Conservation (phyloP, 768 basidiomycete genomes). For the Grammothele lineata region DNA sequence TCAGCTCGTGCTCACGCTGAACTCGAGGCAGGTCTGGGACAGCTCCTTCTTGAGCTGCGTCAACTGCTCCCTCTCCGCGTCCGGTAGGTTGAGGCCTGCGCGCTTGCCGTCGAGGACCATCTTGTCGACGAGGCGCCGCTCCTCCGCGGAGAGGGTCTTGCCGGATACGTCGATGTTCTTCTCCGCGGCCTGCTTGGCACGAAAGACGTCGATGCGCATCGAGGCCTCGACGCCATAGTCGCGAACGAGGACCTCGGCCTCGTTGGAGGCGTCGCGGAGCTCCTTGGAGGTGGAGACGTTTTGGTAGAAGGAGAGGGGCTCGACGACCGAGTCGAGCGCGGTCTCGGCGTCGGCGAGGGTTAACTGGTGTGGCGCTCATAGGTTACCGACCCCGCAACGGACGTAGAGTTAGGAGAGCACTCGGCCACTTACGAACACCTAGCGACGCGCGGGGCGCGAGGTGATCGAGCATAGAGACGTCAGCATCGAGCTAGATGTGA, state of each 20-base stretch:
- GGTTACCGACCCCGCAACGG: conserved; percentile 13
- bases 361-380: conserved; percentile 33
- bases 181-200: conserved; percentile 65
- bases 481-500: too few relatives aligned
- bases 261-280: conserved; percentile 78
- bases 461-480: background rate
- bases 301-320: conserved; percentile 75
- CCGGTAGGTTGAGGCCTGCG: conserved; percentile 70
- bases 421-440: conserved; percentile 68
- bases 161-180: conserved; percentile 63
- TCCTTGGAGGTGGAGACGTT: conserved; percentile 72
- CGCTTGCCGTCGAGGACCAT: conserved; percentile 78
- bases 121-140: conserved; percentile 76
- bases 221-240: conserved; percentile 73
- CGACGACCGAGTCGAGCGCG: conserved; percentile 42
- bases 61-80: conserved; percentile 53
- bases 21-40: conserved; percentile 72
- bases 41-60: conserved; percentile 70
- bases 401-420: conserved; percentile 13
- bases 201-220: conserved; percentile 79
- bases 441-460: conserved; percentile 4
- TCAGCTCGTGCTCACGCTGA: conserved; percentile 48
- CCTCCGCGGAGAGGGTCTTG: conserved; percentile 55
- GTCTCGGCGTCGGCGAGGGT: conserved; percentile 61
- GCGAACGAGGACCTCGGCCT: conserved; percentile 64